These are phyloP conservation scores for Pestalotiopsis fici DNA, from an alignment of 2,329 filamentous ascomycete genomes.

Conservation along the genomic window DNA sequence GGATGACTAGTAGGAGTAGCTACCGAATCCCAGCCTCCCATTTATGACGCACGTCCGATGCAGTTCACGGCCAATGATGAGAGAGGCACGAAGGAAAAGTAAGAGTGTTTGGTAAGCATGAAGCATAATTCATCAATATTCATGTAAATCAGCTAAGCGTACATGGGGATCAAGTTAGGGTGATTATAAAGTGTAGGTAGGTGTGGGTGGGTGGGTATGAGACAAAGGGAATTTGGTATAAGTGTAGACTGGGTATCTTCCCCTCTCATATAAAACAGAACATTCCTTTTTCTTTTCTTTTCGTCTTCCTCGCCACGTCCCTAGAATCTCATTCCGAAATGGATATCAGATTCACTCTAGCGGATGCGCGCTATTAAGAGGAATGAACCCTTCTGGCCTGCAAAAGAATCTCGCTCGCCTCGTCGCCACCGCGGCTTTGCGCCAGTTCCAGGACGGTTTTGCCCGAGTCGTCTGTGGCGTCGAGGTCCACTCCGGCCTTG, in stretches of 20 bases:
- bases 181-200: neutral
- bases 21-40: too few species aligned
- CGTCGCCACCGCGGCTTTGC: constrained; percentile 57
- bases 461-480: constrained; percentile 54
- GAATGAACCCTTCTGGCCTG: constrained; percentile 18
- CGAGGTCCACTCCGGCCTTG: constrained; percentile 51
- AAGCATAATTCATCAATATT: neutral
- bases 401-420: constrained; percentile 50
- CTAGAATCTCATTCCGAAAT: too few species aligned
- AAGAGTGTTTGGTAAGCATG: neutral
- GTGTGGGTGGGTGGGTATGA: too few species aligned
- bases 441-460: constrained; percentile 60
- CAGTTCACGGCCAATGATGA: too few species aligned
- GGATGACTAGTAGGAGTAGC: too few species aligned
- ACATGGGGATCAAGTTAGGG: constrained; percentile 1
- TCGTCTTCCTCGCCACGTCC: too few species aligned
- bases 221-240: constrained; percentile 3
- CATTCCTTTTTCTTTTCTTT: too few species aligned
- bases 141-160: constrained; percentile 6
- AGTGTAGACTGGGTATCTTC: neutral
- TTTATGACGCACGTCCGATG: too few species aligned
- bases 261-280: too few species aligned
- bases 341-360: too few species aligned
- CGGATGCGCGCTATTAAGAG: too few species aligned
- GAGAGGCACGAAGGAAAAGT: neutral